A percentile compares a stretch with the other conserved stretches of the same genome.
Evolutionary conservation across 2,329 filamentous ascomycete species (phyloP).

Genomic region (Penicillium occitanis): DNA sequence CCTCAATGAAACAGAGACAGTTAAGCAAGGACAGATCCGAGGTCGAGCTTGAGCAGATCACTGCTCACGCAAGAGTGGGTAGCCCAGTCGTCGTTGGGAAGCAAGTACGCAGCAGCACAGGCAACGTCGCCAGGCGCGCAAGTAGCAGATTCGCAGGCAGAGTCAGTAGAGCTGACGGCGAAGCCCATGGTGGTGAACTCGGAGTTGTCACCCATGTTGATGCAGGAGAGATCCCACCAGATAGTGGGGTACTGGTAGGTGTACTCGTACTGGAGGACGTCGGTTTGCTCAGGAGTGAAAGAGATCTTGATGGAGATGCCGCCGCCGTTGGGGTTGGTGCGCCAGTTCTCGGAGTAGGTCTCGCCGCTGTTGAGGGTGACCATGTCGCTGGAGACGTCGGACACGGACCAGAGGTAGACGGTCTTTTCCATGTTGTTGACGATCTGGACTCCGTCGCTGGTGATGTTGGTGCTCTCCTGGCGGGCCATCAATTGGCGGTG

Average conservation of each 20-base stretch:
- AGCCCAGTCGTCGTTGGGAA: constrained; percentile 42
- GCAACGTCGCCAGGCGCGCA: constrained; percentile 37
- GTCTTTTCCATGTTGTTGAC: constrained; percentile 39
- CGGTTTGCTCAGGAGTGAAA: constrained; percentile 30
- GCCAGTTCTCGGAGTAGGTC: constrained; percentile 37
- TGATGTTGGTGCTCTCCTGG: constrained; percentile 24
- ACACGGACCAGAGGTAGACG: constrained; percentile 45
- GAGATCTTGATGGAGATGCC: constrained; percentile 47
- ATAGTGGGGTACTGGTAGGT: constrained; percentile 34
- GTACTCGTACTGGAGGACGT: constrained; percentile 48
- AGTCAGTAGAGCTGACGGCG: constrained; percentile 32
- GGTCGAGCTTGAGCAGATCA: constrained; percentile 35
- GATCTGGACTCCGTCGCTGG: constrained; percentile 36
- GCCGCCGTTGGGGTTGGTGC: constrained; percentile 39
- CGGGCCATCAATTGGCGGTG: constrained; percentile 22
- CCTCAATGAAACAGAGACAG: background rate
- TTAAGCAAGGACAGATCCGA: constrained; percentile 28
- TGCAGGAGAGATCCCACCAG: constrained; percentile 44
- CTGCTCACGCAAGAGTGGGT: constrained; percentile 42
- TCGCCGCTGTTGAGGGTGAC: constrained; percentile 37
- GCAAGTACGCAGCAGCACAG: constrained; percentile 42
- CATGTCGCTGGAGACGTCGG: constrained; percentile 37
- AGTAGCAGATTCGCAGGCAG: constrained; percentile 35
- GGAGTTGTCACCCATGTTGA: constrained; percentile 35
- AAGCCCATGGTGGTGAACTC: constrained; percentile 39